Evolutionary conservation across 805 yeast genomes (phyloP).

Genomic region (Wickerhamiella alocasiicola): DNA sequence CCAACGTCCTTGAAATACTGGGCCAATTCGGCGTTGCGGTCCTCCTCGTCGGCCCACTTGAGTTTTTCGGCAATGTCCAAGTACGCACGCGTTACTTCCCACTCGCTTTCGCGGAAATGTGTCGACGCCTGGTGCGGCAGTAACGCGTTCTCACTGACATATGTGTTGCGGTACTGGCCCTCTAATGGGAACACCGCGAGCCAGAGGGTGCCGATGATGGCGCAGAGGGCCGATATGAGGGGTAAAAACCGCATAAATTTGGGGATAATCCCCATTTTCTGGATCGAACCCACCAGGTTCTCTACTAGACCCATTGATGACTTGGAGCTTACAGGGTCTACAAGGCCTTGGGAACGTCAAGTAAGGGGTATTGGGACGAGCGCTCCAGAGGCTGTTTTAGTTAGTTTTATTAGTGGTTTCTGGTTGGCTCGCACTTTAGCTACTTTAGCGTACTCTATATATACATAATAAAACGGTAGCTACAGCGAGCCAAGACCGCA

Average conservation of each 20-base stretch:
- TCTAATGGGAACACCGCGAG: conserved; percentile 55
- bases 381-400: too few relatives aligned
- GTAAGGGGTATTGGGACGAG: too few relatives aligned
- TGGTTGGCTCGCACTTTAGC: too few relatives aligned
- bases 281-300: conserved; percentile 22
- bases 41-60: conserved; percentile 18
- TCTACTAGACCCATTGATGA: conserved; percentile 29
- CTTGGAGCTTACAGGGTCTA: too few relatives aligned
- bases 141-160: conserved; percentile 89
- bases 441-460: too few relatives aligned
- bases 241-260: conserved; percentile 22
- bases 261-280: conserved; percentile 22
- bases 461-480: too few relatives aligned
- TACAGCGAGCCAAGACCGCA: too few relatives aligned
- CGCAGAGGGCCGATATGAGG: conserved; percentile 22
- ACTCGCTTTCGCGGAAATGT: conserved; percentile 84
- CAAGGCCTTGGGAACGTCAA: too few relatives aligned
- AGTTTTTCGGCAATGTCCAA: conserved; percentile 43
- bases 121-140: conserved; percentile 94
- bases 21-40: conserved; percentile 31
- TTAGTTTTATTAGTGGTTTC: too few relatives aligned
- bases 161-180: conserved; percentile 73
- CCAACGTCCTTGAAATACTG: conserved; percentile 64
- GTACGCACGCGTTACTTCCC: conserved; percentile 84
- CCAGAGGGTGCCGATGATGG: conserved; percentile 38